Percentiles rank a stretch among this genome's conserved stretches.
Evolutionary conservation across 768 basidiomycete genomes (phyloP).

Genomic region (Pisolithus albus): DNA sequence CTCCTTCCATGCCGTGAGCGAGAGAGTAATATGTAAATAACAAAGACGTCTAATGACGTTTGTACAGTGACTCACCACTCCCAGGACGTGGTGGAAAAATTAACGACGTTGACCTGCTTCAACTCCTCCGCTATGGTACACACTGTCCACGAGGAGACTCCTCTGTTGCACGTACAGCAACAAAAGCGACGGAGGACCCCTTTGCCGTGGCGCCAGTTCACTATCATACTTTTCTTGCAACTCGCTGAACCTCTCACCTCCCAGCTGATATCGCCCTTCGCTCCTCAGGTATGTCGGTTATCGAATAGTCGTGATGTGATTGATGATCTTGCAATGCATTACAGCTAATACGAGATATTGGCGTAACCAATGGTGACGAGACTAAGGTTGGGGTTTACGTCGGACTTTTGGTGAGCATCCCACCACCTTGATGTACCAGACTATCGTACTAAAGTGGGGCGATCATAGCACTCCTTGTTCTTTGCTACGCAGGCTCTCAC

Average conservation of each 20-base stretch:
- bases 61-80: no score
- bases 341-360: slow-evolving; percentile 60
- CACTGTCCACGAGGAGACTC: slow-evolving; percentile 55
- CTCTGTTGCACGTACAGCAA: slow-evolving; percentile 38
- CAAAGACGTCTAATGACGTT: no score
- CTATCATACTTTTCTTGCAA: slow-evolving; percentile 64
- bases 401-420: slow-evolving; percentile 54
- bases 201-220: slow-evolving; percentile 64
- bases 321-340: not conserved
- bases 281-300: slow-evolving; percentile 49
- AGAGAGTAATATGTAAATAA: no score
- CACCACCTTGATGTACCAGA: no score
- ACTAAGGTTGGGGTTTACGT: slow-evolving; percentile 71
- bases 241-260: slow-evolving; percentile 72
- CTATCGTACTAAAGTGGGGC: slow-evolving; percentile 3
- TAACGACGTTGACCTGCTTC: not conserved
- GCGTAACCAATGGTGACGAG: slow-evolving; percentile 64
- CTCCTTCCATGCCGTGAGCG: no score
- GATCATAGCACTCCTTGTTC: slow-evolving; percentile 60
- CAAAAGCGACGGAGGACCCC: slow-evolving; percentile 42
- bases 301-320: not conserved
- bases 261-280: slow-evolving; percentile 72
- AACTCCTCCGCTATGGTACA: slow-evolving; percentile 15
- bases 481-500: slow-evolving; percentile 63
- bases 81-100: no score